Base-by-base conservation (phyloP, 2,329 filamentous ascomycete genomes). In the Leptosphaerulina australis region DNA sequence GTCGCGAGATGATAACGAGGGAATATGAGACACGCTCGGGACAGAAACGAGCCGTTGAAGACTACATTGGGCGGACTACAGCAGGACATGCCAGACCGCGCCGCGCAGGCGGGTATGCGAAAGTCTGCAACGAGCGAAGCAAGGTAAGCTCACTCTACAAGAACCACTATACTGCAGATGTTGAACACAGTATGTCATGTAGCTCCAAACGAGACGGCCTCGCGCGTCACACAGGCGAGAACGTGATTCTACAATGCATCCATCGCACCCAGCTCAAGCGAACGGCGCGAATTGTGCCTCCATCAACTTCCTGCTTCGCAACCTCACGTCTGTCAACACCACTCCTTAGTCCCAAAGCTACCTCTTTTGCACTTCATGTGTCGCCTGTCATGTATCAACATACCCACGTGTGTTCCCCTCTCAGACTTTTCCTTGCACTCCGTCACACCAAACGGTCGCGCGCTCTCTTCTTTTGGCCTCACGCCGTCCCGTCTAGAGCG, bases 1-100 rank as follows among this genome's bases (percentile, higher is more conserved):
- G 94, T 90, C 90, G 4, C 84, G 91, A 58, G 93, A 96, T 59
- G 69, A 72, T 44, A 64, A 69, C 28, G 52, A 63, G 48, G 69
- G 69, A 29, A 63, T 71, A 57, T 71, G 64, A 71, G 46, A 15
- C 29, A 39, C n/a, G 9, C 14, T n/a, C 5, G 10, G 9, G 26
- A 7, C 12, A 9, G 15, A 21, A 25, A 12, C 12, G 28, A 11
- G 24, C 11, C 18, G 17, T 28, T 8, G 8, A 30, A 15, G 12
- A 22, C 20, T 17, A 20, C n/a, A 18, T 31, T 4, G 18, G 14
- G 34, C 43, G 4, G 24, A n/a, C 12, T n/a, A 17, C 20, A 11
- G 29, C 20, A 11, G 20, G 14, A 25, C 8, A 6, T 5, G 12
- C 12, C 17, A 24, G 24, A 17, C 18, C 20, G 28, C 28, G 7